Evolutionary conservation across 2,329 filamentous ascomycete genomes (phyloP), one percentile per base, ranked within the genome.

Genomic region (Aspergillus sp.): DNA sequence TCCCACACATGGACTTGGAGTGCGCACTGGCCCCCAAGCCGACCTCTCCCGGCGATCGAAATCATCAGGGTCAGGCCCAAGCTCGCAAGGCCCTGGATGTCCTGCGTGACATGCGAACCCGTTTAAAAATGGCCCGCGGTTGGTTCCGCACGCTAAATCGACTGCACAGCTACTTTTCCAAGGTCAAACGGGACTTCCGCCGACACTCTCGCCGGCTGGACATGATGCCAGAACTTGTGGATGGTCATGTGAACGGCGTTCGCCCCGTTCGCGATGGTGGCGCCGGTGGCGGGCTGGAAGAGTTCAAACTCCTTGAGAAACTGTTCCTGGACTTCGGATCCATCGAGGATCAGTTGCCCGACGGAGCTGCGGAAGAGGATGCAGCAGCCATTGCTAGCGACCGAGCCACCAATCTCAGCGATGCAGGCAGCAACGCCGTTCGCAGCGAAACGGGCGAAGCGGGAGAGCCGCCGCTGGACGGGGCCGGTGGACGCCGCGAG

Each of bases 1-100:
- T 85, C 59, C 78, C 80, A 1, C 79, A 81, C 65, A 84, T 85
- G 82, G 84, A 86, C 59, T 77, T 79, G 0, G 77, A 83, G 9
- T 78, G 79, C 10, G 77, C 77, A 57, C 71, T 85, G 66, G 78
- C 78, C 5, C 59, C 67, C 1, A 73, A 71, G 32, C 64, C 68
- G 3, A 65, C 65, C 4, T 58, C 67, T 4, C 60, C 62, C 26
- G 66, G 68, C 39, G 67, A 72, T 53, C 66, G 69, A 45, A 59
- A 56, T 22, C 65, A 69, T 16, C 69, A 70, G 45, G 74, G 73
- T 11, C 71, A 72, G 31, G 60, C 63, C 16, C 74, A 77, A 55
- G 67, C 72, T 16, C 71, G 76, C 24, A 75, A 75, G 54, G 71
- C 70, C 5, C 65, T 78, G 42, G 73, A 75, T 52, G 72, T 76